Evolutionary conservation across 345 rosid genomes (phyloP).

Genomic region (Geranium rotundifolium): DNA sequence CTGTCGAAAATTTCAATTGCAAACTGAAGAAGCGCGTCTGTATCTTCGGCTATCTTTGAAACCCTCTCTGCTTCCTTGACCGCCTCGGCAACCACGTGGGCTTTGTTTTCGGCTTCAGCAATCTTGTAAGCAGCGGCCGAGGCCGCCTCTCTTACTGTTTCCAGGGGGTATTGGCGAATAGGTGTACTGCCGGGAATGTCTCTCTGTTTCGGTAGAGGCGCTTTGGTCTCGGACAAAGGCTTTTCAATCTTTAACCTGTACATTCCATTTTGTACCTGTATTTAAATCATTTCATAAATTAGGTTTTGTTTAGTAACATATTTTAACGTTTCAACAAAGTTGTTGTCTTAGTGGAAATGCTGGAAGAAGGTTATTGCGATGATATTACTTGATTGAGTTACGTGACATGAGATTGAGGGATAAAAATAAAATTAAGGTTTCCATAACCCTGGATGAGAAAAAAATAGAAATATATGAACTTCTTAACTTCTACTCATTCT

Average conservation of each 20-base stretch:
- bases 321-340: background rate
- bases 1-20: conserved; percentile 40
- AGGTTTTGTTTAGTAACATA: background rate
- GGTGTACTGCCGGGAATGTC: conserved; percentile 11
- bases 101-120: conserved; percentile 76
- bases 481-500: too few species aligned
- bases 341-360: background rate
- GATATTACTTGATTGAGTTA: too few species aligned
- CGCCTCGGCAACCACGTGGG: conserved; percentile 54
- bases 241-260: conserved; percentile 28
- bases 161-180: conserved; percentile 11
- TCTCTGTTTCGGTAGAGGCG: conserved; percentile 21
- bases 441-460: too few species aligned
- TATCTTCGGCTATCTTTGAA: conserved; percentile 47
- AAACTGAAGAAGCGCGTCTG: conserved; percentile 30
- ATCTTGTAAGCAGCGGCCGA: conserved; percentile 51
- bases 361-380: too few species aligned
- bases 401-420: too few species aligned
- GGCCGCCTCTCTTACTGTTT: conserved; percentile 51
- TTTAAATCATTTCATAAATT: background rate
- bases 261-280: conserved; percentile 39
- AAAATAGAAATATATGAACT: too few species aligned
- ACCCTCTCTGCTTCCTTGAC: conserved; percentile 66
- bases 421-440: too few species aligned
- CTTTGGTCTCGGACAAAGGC: conserved; percentile 17